Conservation (phyloP, 2,329 filamentous ascomycete species). For the Elsinoe batatas region DNA sequence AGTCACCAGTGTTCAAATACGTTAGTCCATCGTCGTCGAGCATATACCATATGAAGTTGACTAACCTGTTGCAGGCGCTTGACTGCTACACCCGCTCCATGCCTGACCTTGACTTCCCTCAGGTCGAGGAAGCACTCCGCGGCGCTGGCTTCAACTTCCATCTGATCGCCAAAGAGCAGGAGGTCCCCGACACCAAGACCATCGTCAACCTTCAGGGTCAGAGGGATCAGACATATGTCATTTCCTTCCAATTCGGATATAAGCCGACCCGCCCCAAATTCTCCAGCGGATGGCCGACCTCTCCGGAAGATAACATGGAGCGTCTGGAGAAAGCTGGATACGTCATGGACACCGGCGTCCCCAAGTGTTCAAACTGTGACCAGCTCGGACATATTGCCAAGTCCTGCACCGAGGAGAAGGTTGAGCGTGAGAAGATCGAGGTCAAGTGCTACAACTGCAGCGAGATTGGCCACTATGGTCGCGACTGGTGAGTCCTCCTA, state of each 20-base stretch:
- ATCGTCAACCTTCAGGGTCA: slow-evolving; percentile 66
- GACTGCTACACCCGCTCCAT: slow-evolving; percentile 45
- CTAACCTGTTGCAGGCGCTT: neutral
- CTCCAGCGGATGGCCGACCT: slow-evolving; percentile 39
- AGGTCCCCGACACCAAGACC: slow-evolving; percentile 48
- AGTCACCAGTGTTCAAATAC: slow-evolving; percentile 51
- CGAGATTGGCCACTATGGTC: slow-evolving; percentile 31
- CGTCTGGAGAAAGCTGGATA: slow-evolving; percentile 44
- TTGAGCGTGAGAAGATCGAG: slow-evolving; percentile 30
- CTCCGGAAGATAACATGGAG: slow-evolving; percentile 40
- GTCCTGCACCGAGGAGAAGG: slow-evolving; percentile 40
- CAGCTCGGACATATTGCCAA: slow-evolving; percentile 40
- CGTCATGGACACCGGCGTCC: slow-evolving; percentile 40
- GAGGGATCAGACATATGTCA: slow-evolving; percentile 39
- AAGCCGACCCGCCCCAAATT: slow-evolving; percentile 40
- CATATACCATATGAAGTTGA: no score
- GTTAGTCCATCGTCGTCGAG: no score
- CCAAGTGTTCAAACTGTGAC: slow-evolving; percentile 43
- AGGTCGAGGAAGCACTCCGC: slow-evolving; percentile 54
- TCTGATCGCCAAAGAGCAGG: slow-evolving; percentile 52
- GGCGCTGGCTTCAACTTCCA: slow-evolving; percentile 44
- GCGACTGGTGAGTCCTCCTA: slow-evolving; percentile 14
- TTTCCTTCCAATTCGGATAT: slow-evolving; percentile 39
- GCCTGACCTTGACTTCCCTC: slow-evolving; percentile 48
- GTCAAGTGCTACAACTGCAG: slow-evolving; percentile 44